Conservation (phyloP, 163 green algal genomes). For the Scenedesmus sp. region DNA sequence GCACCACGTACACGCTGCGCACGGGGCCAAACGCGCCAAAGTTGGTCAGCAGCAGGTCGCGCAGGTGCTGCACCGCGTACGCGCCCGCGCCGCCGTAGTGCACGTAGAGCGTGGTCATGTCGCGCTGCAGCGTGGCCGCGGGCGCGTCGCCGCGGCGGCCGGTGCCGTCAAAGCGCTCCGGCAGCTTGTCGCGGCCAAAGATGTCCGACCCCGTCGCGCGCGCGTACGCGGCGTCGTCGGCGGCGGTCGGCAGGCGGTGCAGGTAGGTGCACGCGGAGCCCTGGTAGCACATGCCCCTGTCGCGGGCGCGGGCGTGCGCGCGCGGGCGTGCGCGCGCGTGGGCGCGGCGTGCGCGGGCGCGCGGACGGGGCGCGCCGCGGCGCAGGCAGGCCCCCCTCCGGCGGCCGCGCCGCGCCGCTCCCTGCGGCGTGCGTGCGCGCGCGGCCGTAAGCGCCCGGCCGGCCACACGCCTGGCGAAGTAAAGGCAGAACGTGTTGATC, state of each 20-base stretch:
- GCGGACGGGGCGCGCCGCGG: too few species aligned
- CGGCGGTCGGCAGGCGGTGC: conserved; percentile 70
- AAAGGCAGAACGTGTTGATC: conserved; percentile 56
- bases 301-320: not conserved
- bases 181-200: conserved; percentile 75
- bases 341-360: too few species aligned
- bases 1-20: conserved; percentile 70
- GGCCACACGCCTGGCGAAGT: conserved; percentile 53
- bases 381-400: not conserved
- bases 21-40: conserved; percentile 74
- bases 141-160: too few species aligned
- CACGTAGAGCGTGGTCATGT: conserved; percentile 71
- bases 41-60: conserved; percentile 66
- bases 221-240: conserved; percentile 54
- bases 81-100: conserved; percentile 72
- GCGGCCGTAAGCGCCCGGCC: not conserved
- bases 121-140: conserved; percentile 26
- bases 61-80: conserved; percentile 54
- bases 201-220: conserved; percentile 70
- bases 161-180: conserved; percentile 20
- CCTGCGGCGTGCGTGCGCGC: not conserved
- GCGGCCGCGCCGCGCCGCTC: not conserved
- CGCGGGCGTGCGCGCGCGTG: too few species aligned
- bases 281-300: conserved; percentile 70
- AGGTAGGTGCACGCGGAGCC: conserved; percentile 76